Percentiles rank a stretch among this genome's conserved stretches.
phyloP scores from a whole-genome alignment of 129 eudicot genomes.

The Chrysanthemum seticuspe region DNA sequence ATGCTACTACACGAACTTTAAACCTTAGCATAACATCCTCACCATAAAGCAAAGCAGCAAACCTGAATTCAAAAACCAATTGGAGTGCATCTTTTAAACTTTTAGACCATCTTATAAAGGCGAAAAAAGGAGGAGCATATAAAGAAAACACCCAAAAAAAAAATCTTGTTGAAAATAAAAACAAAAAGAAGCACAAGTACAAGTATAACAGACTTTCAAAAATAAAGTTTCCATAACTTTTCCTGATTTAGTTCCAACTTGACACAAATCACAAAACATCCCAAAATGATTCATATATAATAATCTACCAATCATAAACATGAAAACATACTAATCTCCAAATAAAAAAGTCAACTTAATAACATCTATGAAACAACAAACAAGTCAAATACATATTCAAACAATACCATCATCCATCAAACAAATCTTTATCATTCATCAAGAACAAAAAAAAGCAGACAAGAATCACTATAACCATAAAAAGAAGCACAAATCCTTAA shows the following conservation, averaged over 20 bases:
- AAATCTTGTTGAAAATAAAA: conserved; percentile 1
- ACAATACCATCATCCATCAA: too few species aligned
- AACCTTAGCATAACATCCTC: conserved; percentile 27
- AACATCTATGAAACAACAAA: neutral
- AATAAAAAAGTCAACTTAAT: conserved; percentile 23
- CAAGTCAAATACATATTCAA: too few species aligned
- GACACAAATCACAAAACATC: conserved; percentile 5
- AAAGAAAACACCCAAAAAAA: conserved; percentile 9
- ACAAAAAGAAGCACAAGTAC: conserved; percentile 7
- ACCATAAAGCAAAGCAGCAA: conserved; percentile 26
- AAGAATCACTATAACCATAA: too few species aligned
- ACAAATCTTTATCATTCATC: neutral
- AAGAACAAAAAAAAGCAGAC: conserved; percentile 12
- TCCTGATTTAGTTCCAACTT: conserved; percentile 7
- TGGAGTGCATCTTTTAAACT: neutral
- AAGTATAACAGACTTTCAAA: conserved; percentile 16
- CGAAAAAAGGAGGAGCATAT: conserved; percentile 6
- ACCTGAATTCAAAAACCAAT: conserved; percentile 22
- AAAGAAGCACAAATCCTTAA: too few species aligned
- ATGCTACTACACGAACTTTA: conserved; percentile 28
- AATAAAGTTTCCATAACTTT: conserved; percentile 9
- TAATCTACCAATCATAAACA: conserved; percentile 17
- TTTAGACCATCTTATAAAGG: conserved; percentile 1
- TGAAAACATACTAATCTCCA: conserved; percentile 15
- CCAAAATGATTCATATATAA: neutral